Conservation (phyloP, 768 basidiomycete species). For the Gelatoporia subvermispora region DNA sequence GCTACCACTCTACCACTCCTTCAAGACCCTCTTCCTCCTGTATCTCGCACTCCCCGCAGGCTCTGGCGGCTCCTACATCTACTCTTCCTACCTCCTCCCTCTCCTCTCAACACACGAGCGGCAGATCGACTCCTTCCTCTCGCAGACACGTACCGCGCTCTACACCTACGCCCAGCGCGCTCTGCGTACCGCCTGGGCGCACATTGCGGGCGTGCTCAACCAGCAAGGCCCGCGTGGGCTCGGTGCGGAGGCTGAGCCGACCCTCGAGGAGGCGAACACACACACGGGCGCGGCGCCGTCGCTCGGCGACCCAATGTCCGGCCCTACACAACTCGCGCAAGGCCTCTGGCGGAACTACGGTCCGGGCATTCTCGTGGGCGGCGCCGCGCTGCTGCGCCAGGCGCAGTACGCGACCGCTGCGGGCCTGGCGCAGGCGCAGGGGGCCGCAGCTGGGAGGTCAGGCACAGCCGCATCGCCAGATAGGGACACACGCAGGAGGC, state of each 20-base stretch:
- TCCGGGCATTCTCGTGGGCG: slow-evolving; percentile 63
- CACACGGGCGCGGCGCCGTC: slow-evolving; percentile 38
- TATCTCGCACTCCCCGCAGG: slow-evolving; percentile 91
- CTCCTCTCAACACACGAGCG: slow-evolving; percentile 78
- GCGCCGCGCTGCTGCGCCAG: slow-evolving; percentile 57
- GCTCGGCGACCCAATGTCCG: slow-evolving; percentile 49
- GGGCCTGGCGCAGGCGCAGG: slow-evolving; percentile 7
- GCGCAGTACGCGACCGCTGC: slow-evolving; percentile 38
- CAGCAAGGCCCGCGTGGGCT: slow-evolving; percentile 31
- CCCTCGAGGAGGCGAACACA: slow-evolving; percentile 19
- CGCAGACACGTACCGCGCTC: slow-evolving; percentile 51
- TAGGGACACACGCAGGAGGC: slow-evolving; percentile 41
- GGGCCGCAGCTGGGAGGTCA: too few species aligned
- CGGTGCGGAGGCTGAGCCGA: slow-evolving; percentile 10
- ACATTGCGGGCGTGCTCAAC: slow-evolving; percentile 45
- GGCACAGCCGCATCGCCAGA: slow-evolving; percentile 1
- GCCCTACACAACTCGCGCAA: slow-evolving; percentile 60
- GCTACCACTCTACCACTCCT: slow-evolving; percentile 83
- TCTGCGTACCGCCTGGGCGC: slow-evolving; percentile 61
- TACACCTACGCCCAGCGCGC: slow-evolving; percentile 65
- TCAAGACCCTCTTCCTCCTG: slow-evolving; percentile 82
- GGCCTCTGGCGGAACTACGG: slow-evolving; percentile 79
- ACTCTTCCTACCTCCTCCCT: slow-evolving; percentile 73
- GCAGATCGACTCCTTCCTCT: slow-evolving; percentile 80
- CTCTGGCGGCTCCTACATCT: slow-evolving; percentile 82